phyloP scores from a whole-genome alignment of 2,329 filamentous ascomycete genomes.

The Coniosporium tulheliwenetii region DNA sequence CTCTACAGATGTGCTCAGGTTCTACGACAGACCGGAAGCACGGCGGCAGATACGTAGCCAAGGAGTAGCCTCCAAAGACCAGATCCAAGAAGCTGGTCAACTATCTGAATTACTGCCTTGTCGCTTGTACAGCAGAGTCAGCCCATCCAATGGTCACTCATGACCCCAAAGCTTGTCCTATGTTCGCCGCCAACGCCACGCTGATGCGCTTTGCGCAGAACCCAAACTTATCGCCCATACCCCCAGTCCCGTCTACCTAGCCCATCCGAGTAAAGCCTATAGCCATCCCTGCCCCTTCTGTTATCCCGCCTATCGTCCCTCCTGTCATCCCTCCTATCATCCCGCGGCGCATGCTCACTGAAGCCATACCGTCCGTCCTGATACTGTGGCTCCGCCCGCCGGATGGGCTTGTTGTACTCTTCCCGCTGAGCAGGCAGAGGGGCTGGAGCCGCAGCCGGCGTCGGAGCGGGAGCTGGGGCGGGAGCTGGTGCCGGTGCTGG shows the following conservation, averaged over 20 bases:
- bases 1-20: no score
- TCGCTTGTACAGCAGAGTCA: no score
- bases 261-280: conserved; percentile 14
- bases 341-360: conserved; percentile 9
- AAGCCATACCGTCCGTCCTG: conserved; percentile 30
- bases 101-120: no score
- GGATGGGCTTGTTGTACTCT: conserved; percentile 5
- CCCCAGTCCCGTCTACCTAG: conserved; percentile 3
- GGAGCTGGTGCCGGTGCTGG: conserved; percentile 11
- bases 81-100: no score
- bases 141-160: no score
- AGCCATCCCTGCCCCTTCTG: conserved; percentile 10
- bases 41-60: no score
- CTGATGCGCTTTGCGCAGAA: no score
- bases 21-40: no score
- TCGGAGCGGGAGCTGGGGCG: conserved; percentile 1
- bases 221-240: neutral
- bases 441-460: neutral
- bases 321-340: conserved; percentile 8
- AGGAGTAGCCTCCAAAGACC: no score
- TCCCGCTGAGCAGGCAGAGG: conserved; percentile 10
- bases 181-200: no score
- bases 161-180: no score
- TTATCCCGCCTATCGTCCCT: conserved; percentile 6
- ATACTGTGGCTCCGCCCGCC: conserved; percentile 18